Percentiles rank a stretch among this genome's conserved stretches.
Conservation (phyloP, 1,139 yeast genomes). For the Suhomyces choctaworum region DNA sequence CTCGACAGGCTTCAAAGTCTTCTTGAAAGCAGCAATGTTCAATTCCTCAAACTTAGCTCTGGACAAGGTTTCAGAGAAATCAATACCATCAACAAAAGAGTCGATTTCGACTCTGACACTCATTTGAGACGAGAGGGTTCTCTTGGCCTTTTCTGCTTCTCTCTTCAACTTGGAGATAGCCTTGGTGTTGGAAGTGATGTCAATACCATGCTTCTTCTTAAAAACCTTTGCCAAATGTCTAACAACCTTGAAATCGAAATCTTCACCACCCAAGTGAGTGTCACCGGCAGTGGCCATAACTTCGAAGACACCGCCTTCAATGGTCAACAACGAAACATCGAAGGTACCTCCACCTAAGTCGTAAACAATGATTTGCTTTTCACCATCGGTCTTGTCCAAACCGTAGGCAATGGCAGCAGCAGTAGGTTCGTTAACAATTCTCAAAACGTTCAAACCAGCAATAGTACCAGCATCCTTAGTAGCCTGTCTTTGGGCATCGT, state of each 20-base stretch:
- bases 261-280: constrained; percentile 79
- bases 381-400: constrained; percentile 69
- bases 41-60: constrained; percentile 96
- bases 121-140: constrained; percentile 89
- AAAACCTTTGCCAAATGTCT: constrained; percentile 81
- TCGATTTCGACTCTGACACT: constrained; percentile 91
- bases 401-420: constrained; percentile 99
- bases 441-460: constrained; percentile 90
- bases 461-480: constrained; percentile 97
- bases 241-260: constrained; percentile 87
- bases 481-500: constrained; percentile 98
- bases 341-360: constrained; percentile 60
- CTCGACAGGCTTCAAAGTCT: constrained; percentile 90
- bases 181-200: constrained; percentile 70
- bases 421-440: constrained; percentile 97
- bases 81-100: constrained; percentile 93
- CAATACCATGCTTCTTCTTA: constrained; percentile 85
- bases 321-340: constrained; percentile 52
- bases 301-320: constrained; percentile 56
- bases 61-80: constrained; percentile 86
- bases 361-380: constrained; percentile 51
- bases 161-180: constrained; percentile 90
- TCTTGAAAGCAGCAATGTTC: constrained; percentile 82
- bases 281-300: constrained; percentile 56
- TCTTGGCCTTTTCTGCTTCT: constrained; percentile 96